phyloP scores from a whole-genome alignment of 495 filamentous ascomycete species.

The Oidiodendron maius region DNA sequence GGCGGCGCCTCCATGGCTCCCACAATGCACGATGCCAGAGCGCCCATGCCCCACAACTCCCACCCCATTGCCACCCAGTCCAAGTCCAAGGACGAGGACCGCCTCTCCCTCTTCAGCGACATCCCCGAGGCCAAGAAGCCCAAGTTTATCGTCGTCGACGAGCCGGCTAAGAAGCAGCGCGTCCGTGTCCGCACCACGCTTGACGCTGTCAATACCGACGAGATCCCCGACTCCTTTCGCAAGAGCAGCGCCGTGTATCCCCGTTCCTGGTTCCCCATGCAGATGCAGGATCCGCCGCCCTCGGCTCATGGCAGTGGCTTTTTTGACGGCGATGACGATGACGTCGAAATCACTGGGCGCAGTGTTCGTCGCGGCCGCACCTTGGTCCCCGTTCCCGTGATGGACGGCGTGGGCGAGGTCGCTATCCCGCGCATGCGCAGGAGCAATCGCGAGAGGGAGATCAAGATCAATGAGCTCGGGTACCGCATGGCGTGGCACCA shows the following conservation, averaged over 20 bases:
- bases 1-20: slow-evolving; percentile 64
- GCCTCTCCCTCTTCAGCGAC: slow-evolving; percentile 71
- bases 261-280: slow-evolving; percentile 78
- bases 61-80: slow-evolving; percentile 18
- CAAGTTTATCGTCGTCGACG: slow-evolving; percentile 95
- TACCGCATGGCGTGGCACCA: slow-evolving; percentile 96
- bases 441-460: slow-evolving; percentile 66
- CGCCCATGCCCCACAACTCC: slow-evolving; percentile 26
- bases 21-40: slow-evolving; percentile 52
- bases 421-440: slow-evolving; percentile 66
- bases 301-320: slow-evolving; percentile 58
- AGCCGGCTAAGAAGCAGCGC: slow-evolving; percentile 67
- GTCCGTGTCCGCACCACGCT: slow-evolving; percentile 84
- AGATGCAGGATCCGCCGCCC: slow-evolving; percentile 76
- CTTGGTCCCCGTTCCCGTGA: slow-evolving; percentile 64
- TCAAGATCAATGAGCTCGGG: slow-evolving; percentile 82
- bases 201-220: slow-evolving; percentile 81
- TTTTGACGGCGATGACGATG: slow-evolving; percentile 58
- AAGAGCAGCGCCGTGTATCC: slow-evolving; percentile 83
- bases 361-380: slow-evolving; percentile 14
- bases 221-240: slow-evolving; percentile 92
- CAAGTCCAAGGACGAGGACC: slow-evolving; percentile 31
- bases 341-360: slow-evolving; percentile 37
- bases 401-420: slow-evolving; percentile 68
- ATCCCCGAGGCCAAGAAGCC: slow-evolving; percentile 82